phyloP scores from a whole-genome alignment of 1,284 basidiomycete species.

The Ustilago hordei region DNA sequence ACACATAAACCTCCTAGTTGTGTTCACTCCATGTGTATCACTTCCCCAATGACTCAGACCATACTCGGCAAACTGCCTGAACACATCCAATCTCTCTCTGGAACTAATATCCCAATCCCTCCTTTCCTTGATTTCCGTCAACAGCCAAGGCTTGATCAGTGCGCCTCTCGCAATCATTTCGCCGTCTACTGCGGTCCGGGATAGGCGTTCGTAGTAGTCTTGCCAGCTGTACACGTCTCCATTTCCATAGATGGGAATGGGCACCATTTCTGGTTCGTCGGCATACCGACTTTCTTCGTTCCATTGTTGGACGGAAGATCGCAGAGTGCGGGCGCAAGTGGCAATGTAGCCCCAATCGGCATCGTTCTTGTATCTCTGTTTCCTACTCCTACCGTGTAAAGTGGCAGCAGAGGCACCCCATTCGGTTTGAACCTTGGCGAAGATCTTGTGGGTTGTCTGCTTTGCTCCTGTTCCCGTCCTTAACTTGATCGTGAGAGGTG shows the following conservation, averaged over 20 bases:
- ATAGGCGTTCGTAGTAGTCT: conserved; percentile 83
- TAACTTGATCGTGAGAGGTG: conserved; percentile 95
- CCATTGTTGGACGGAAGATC: conserved; percentile 72
- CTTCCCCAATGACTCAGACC: conserved; percentile 67
- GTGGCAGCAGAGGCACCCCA: conserved; percentile 85
- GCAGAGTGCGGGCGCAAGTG: conserved; percentile 84
- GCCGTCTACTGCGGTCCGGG: conserved; percentile 85
- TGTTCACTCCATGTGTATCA: conserved; percentile 80
- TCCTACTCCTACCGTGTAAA: conserved; percentile 79
- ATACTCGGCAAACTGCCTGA: conserved; percentile 74
- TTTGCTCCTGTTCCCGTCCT: conserved; percentile 80
- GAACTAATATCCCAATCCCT: conserved; percentile 88
- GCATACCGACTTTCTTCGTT: conserved; percentile 59
- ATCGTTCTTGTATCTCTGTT: conserved; percentile 68
- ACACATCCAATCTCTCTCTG: conserved; percentile 86
- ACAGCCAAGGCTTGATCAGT: conserved; percentile 82
- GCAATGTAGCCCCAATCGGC: conserved; percentile 73
- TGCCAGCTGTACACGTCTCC: conserved; percentile 92
- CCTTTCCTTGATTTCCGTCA: conserved; percentile 92
- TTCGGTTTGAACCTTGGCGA: conserved; percentile 82
- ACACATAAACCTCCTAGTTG: conserved; percentile 91
- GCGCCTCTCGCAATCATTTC: conserved; percentile 95
- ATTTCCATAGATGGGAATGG: conserved; percentile 93
- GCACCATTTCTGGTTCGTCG: conserved; percentile 73
- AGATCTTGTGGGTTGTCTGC: conserved; percentile 80